Conservation (phyloP, 441 rosid species). For the Croton laevigatus region DNA sequence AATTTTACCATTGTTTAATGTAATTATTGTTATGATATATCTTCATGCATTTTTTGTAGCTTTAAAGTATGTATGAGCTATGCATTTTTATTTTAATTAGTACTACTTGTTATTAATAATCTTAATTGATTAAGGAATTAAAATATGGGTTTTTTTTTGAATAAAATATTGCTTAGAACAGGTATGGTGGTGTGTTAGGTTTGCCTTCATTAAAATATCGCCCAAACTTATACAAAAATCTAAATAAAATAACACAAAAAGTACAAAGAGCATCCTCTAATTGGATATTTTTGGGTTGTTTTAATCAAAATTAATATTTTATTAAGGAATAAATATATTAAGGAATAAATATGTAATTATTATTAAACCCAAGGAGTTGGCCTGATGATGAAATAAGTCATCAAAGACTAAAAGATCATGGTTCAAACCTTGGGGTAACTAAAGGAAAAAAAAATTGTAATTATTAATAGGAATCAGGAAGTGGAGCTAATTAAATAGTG, state of each 20-base stretch:
- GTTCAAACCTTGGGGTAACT: too few relatives aligned
- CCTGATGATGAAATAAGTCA: too few relatives aligned
- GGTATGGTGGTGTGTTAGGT: constrained; percentile 14
- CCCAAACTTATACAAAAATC: background rate
- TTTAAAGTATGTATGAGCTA: constrained; percentile 7
- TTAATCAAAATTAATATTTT: background rate
- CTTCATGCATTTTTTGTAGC: background rate
- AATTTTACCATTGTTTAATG: constrained; percentile 9
- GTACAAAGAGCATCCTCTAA: background rate
- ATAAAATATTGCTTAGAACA: background rate
- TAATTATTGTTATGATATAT: background rate
- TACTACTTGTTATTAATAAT: background rate
- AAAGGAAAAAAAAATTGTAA: too few relatives aligned
- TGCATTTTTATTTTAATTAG: background rate
- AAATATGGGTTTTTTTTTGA: background rate
- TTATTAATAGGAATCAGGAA: too few relatives aligned
- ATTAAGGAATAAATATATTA: too few relatives aligned
- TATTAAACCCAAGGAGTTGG: too few relatives aligned
- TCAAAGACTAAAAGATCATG: too few relatives aligned
- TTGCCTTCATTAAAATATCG: constrained; percentile 5
- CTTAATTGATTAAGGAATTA: background rate
- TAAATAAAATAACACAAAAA: background rate
- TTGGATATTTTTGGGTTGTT: background rate
- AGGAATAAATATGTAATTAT: too few relatives aligned
- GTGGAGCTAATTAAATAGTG: too few relatives aligned